phyloP scores from a whole-genome alignment of 2,329 filamentous ascomycete species.

The Huntiella decipiens region DNA sequence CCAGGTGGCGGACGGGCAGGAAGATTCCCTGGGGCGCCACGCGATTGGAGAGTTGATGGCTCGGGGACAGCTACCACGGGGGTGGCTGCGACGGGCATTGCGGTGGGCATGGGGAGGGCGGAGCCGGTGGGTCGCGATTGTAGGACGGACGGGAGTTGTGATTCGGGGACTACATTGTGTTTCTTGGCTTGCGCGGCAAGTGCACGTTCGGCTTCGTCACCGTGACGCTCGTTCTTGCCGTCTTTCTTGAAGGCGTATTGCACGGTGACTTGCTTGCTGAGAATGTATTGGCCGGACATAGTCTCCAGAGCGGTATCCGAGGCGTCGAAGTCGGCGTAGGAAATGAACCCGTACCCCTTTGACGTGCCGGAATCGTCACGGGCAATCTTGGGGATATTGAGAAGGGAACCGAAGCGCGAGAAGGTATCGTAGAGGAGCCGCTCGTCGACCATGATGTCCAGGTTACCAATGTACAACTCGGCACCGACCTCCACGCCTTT shows the following conservation, averaged over 20 bases:
- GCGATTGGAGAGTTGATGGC: no score
- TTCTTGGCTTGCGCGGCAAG: conserved; percentile 84
- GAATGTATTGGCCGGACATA: conserved; percentile 90
- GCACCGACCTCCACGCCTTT: conserved; percentile 77
- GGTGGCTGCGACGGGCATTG: conserved; percentile 17
- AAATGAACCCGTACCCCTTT: conserved; percentile 94
- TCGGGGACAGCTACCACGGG: no score
- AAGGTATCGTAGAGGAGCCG: conserved; percentile 92
- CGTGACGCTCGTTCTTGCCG: conserved; percentile 88
- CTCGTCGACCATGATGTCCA: conserved; percentile 88
- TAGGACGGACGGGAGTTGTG: conserved; percentile 57
- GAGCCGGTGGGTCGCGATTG: conserved; percentile 22
- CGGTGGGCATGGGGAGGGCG: conserved; percentile 18
- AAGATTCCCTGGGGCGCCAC: not conserved
- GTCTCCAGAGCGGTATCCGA: conserved; percentile 80
- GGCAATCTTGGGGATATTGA: conserved; percentile 75
- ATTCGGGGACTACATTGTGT: conserved; percentile 73
- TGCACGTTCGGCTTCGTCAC: conserved; percentile 81
- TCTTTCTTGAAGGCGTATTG: conserved; percentile 99
- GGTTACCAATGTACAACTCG: conserved; percentile 89
- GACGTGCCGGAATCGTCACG: conserved; percentile 73
- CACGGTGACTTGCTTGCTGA: conserved; percentile 90
- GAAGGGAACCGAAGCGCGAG: conserved; percentile 70
- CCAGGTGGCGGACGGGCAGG: not conserved
- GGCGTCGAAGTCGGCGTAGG: conserved; percentile 80